Evolutionary conservation across 352 stramenopile species (phyloP).

Genomic region (Phytophthora ohioensis): DNA sequence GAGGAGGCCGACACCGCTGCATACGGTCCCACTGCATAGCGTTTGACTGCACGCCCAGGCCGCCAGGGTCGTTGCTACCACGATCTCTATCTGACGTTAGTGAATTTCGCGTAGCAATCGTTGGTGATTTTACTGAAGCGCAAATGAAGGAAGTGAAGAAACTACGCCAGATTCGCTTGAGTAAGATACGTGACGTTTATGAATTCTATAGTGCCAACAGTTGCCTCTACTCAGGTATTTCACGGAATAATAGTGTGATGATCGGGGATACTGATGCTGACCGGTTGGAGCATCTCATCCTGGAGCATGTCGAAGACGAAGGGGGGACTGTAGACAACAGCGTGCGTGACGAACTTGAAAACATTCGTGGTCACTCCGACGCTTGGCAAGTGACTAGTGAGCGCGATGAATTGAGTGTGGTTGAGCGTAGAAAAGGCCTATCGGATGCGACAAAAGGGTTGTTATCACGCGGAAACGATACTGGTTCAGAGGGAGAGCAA

Average conservation of each 20-base stretch:
- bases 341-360: not conserved
- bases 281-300: not conserved
- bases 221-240: not conserved
- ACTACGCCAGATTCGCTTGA: not conserved
- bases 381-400: not conserved
- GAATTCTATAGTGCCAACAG: not conserved
- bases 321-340: not conserved
- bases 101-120: not conserved
- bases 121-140: slow-evolving; percentile 7
- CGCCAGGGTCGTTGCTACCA: not conserved
- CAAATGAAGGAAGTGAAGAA: not conserved
- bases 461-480: not conserved
- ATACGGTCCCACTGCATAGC: slow-evolving; percentile 1
- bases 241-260: not conserved
- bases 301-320: not conserved
- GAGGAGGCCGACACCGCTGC: not conserved
- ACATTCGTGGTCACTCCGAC: not conserved
- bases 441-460: not conserved
- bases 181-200: not conserved
- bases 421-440: not conserved
- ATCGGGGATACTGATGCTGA: not conserved
- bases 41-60: slow-evolving; percentile 9
- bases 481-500: not conserved
- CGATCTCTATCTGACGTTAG: not conserved
- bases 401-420: not conserved